These are phyloP conservation scores for Aureobasidium sp. DNA, from an alignment of 2,329 filamentous ascomycete species.

Conservation along the genomic window DNA sequence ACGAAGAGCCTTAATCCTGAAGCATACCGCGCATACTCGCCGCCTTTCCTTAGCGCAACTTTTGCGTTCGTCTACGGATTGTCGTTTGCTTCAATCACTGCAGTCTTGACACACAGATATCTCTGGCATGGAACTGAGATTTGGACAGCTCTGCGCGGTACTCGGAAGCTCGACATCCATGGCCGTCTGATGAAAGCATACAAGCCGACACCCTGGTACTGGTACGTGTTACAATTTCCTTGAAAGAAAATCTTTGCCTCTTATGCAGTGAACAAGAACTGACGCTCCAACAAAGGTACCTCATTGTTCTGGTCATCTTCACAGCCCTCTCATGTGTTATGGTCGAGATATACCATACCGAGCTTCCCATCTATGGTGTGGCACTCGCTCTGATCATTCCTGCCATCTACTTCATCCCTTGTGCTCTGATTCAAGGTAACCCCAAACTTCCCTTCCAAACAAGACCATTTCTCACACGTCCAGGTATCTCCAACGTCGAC, in stretches of 20 bases:
- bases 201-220: conserved; percentile 70
- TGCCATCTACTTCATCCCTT: conserved; percentile 77
- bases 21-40: conserved; percentile 37
- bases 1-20: conserved; percentile 22
- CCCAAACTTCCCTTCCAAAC: conserved; percentile 44
- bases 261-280: background rate
- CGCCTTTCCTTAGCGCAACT: conserved; percentile 33
- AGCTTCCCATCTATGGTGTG: conserved; percentile 71
- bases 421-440: conserved; percentile 84
- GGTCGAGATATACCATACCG: conserved; percentile 24
- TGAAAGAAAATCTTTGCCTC: too few species aligned
- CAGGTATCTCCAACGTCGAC: conserved; percentile 53
- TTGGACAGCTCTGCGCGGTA: conserved; percentile 24
- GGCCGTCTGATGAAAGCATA: conserved; percentile 78
- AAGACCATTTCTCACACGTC: too few species aligned
- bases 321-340: conserved; percentile 25
- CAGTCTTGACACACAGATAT: conserved; percentile 31
- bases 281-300: conserved; percentile 15
- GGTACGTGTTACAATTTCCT: conserved; percentile 46
- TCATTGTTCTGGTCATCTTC: conserved; percentile 22
- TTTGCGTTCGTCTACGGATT: conserved; percentile 34
- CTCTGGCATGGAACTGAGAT: conserved; percentile 33
- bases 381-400: conserved; percentile 72
- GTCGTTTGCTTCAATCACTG: conserved; percentile 33
- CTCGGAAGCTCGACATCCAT: conserved; percentile 41